Percentiles rank a stretch among this genome's conserved stretches.
phyloP scores from a whole-genome alignment of 306 rosid genomes.

The Fragaria iinumae region DNA sequence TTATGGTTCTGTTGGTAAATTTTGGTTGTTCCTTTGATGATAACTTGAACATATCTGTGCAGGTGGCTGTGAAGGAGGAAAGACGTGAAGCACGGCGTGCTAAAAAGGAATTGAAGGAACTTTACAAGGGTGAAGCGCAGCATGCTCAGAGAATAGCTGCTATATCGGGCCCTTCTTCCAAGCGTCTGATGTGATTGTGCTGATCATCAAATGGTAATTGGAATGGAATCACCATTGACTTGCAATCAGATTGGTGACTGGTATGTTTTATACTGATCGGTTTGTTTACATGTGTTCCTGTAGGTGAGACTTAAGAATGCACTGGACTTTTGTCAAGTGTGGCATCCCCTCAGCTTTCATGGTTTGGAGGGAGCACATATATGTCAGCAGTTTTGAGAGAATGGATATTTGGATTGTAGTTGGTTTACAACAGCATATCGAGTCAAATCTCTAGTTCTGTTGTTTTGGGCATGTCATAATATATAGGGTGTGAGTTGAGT shows the following conservation, averaged over 20 bases:
- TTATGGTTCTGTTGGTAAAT: constrained; percentile 2
- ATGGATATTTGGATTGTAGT: background rate
- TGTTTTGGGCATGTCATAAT: background rate
- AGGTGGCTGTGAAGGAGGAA: constrained; percentile 88
- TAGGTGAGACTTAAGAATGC: constrained; percentile 10
- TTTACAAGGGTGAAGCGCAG: constrained; percentile 70
- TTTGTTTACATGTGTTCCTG: background rate
- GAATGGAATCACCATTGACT: background rate
- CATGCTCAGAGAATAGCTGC: constrained; percentile 87
- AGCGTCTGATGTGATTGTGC: constrained; percentile 62
- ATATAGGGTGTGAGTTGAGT: background rate
- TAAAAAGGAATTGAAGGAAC: constrained; percentile 80
- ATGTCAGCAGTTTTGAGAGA: background rate
- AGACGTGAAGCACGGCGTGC: constrained; percentile 71
- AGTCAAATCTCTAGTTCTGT: background rate
- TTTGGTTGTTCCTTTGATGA: background rate
- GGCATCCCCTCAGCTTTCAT: background rate
- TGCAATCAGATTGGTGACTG: background rate
- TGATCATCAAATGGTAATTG: constrained; percentile 3
- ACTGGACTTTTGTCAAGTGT: background rate
- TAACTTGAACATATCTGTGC: constrained; percentile 7
- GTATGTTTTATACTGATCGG: background rate
- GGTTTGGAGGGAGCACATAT: background rate
- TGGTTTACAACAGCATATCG: background rate
- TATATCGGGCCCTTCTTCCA: constrained; percentile 68